phyloP scores from a whole-genome alignment of 2,329 filamentous ascomycete species.

The Penicillium palitans region DNA sequence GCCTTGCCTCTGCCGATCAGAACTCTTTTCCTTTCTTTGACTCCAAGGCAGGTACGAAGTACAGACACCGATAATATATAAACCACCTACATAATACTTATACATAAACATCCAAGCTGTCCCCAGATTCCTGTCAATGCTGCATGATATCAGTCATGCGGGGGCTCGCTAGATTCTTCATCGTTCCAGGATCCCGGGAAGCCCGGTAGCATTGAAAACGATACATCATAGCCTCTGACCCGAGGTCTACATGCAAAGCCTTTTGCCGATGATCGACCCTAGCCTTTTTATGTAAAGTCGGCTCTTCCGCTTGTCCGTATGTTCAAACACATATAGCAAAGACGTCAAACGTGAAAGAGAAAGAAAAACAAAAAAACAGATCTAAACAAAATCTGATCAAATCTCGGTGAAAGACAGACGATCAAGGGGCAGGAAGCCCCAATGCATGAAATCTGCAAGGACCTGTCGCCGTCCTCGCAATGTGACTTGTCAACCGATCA shows the following conservation, averaged over 20 bases:
- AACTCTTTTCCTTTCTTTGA: background rate
- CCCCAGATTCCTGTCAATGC: slow-evolving; percentile 10
- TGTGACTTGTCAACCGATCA: slow-evolving; percentile 31
- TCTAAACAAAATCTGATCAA: background rate
- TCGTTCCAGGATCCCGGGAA: slow-evolving; percentile 19
- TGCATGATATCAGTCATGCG: slow-evolving; percentile 21
- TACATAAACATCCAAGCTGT: background rate
- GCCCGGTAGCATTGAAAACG: background rate
- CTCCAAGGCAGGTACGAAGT: background rate
- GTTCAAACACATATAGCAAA: background rate
- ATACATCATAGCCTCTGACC: slow-evolving; percentile 8
- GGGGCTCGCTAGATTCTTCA: slow-evolving; percentile 10
- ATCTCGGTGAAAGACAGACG: background rate
- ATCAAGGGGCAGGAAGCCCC: slow-evolving; percentile 12
- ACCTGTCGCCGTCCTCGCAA: slow-evolving; percentile 27
- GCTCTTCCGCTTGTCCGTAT: background rate
- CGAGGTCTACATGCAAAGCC: background rate
- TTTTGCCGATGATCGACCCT: slow-evolving; percentile 2
- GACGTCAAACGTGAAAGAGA: background rate
- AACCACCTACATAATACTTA: background rate
- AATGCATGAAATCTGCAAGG: slow-evolving; percentile 34
- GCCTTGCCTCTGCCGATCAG: slow-evolving; percentile 4
- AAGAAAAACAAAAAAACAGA: background rate
- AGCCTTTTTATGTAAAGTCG: background rate
- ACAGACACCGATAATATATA: background rate